Percentiles rank a stretch among this genome's conserved stretches.
These are phyloP conservation scores for Athelia psychrophila DNA, from an alignment of 1,284 basidiomycete genomes.

Conservation along the genomic window DNA sequence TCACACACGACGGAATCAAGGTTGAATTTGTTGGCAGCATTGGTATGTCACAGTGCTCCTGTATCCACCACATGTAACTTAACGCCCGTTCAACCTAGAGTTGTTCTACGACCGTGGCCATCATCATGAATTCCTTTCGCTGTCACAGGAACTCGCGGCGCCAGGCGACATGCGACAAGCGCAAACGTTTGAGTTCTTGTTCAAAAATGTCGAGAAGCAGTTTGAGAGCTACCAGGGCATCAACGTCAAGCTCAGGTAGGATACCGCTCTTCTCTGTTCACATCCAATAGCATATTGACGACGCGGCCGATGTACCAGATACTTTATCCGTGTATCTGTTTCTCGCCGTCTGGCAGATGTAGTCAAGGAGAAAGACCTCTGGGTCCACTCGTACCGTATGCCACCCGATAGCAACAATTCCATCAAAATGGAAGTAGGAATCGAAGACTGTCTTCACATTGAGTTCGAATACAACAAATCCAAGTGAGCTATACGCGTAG, in stretches of 20 bases:
- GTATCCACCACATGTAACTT: neutral
- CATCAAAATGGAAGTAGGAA: slow-evolving; percentile 99
- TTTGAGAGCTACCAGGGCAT: slow-evolving; percentile 98
- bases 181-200: slow-evolving; percentile 93
- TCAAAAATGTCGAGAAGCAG: slow-evolving; percentile 99
- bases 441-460: slow-evolving; percentile 98
- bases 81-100: slow-evolving; percentile 46
- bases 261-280: slow-evolving; percentile 6
- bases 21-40: slow-evolving; percentile 98
- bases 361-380: slow-evolving; percentile 88
- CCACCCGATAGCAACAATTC: slow-evolving; percentile 97
- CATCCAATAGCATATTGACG: neutral
- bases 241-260: slow-evolving; percentile 93
- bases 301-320: slow-evolving; percentile 45
- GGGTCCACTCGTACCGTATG: slow-evolving; percentile 99
- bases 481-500: slow-evolving; percentile 64
- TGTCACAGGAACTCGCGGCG: slow-evolving; percentile 92
- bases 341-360: slow-evolving; percentile 92
- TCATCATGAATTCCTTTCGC: slow-evolving; percentile 95
- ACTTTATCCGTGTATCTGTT: slow-evolving; percentile 92
- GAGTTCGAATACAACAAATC: slow-evolving; percentile 99
- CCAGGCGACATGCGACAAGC: slow-evolving; percentile 95
- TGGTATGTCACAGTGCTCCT: slow-evolving; percentile 49
- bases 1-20: slow-evolving; percentile 96
- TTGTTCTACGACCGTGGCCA: slow-evolving; percentile 97